Evolutionary conservation across 2,329 filamentous ascomycete species (phyloP).

Genomic region (Cladosporium sp.): DNA sequence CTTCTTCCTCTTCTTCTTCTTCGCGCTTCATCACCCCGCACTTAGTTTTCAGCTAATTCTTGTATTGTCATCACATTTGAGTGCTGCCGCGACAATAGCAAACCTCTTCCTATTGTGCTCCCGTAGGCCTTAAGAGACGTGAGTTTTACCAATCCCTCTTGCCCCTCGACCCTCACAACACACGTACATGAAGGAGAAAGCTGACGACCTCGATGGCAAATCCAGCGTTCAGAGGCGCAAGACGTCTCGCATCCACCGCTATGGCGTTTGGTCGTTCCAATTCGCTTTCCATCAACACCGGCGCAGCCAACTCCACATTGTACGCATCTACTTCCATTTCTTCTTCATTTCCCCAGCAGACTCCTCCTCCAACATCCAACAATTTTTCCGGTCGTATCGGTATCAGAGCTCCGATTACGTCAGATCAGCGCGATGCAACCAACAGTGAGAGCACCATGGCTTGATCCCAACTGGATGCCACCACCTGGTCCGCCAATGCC

Average conservation of each 20-base stretch:
- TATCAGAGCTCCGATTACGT: too few species aligned
- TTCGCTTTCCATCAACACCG: conserved; percentile 52
- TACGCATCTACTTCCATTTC: conserved; percentile 20
- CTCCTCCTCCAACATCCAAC: neutral
- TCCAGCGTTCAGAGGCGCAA: neutral
- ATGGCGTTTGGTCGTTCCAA: conserved; percentile 46
- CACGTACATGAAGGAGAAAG: conserved; percentile 3
- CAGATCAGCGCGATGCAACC: neutral
- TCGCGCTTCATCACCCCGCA: neutral
- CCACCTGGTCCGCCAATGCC: conserved; percentile 1
- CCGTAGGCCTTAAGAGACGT: neutral
- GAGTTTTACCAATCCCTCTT: neutral
- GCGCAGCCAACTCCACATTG: conserved; percentile 37
- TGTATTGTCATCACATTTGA: neutral
- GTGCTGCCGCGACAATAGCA: conserved; percentile 1
- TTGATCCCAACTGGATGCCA: conserved; percentile 16
- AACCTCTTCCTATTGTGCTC: neutral
- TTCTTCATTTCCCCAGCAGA: neutral
- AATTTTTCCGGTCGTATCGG: too few species aligned
- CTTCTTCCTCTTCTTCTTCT: too few species aligned
- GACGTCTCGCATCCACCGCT: neutral
- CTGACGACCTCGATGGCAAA: conserved; percentile 4
- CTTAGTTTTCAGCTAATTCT: neutral
- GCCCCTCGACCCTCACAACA: neutral
- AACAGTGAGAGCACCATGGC: conserved; percentile 24